Evolutionary conservation across 805 yeast genomes (phyloP).

Genomic region (Spathaspora girioi): DNA sequence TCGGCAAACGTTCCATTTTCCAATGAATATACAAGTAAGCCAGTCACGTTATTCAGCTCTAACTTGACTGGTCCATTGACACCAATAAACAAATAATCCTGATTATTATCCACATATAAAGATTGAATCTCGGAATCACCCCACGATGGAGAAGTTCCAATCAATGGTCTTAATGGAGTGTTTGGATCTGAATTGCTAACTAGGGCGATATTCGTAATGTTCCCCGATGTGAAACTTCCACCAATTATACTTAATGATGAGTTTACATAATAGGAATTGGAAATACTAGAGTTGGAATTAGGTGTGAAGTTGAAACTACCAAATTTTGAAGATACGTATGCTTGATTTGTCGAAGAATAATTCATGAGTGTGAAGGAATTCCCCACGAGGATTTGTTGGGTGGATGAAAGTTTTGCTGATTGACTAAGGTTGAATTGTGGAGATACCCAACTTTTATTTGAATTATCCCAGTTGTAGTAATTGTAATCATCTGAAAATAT

Average conservation of each 20-base stretch:
- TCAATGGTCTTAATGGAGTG: conserved; percentile 14
- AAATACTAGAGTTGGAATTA: conserved; percentile 12
- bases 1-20: conserved; percentile 34
- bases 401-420: conserved; percentile 17
- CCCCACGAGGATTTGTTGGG: conserved; percentile 34
- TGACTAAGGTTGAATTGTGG: conserved; percentile 30
- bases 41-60: conserved; percentile 21
- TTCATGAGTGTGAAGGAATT: conserved; percentile 33
- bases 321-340: conserved; percentile 16
- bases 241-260: conserved; percentile 52
- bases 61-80: conserved; percentile 33
- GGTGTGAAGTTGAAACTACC: conserved; percentile 15
- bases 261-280: conserved; percentile 44
- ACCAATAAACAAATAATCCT: conserved; percentile 42
- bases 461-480: conserved; percentile 40
- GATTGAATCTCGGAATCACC: conserved; percentile 19
- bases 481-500: conserved; percentile 28
- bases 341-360: conserved; percentile 22
- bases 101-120: conserved; percentile 33
- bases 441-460: conserved; percentile 32
- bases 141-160: conserved; percentile 23
- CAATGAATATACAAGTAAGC: conserved; percentile 54
- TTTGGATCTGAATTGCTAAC: conserved; percentile 17
- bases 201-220: conserved; percentile 26
- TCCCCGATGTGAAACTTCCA: conserved; percentile 45